phyloP scores from a whole-genome alignment of 2,329 filamentous ascomycete genomes.

The Orbilia oligospora region DNA sequence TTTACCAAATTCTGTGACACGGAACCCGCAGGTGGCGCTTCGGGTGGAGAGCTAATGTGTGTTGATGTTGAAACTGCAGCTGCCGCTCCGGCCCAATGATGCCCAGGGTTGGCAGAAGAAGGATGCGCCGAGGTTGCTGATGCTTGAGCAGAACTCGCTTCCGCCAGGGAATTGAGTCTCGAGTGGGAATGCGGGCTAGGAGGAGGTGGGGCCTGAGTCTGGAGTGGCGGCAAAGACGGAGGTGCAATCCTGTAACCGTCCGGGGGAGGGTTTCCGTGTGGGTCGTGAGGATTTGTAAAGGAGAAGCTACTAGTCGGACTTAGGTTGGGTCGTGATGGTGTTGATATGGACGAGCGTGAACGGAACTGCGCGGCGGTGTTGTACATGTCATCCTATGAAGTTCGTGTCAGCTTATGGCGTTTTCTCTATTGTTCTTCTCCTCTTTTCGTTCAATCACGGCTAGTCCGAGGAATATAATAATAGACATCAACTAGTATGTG shows the following conservation, averaged over 20 bases:
- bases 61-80: conserved; percentile 58
- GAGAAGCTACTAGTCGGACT: conserved; percentile 59
- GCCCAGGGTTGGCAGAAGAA: conserved; percentile 55
- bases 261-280: conserved; percentile 39
- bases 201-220: conserved; percentile 53
- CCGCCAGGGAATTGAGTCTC: conserved; percentile 61
- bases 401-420: conserved; percentile 49
- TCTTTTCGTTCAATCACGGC: conserved; percentile 15
- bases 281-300: conserved; percentile 57
- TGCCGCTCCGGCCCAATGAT: conserved; percentile 55
- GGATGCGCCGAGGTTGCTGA: conserved; percentile 58
- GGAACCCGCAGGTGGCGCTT: conserved; percentile 54
- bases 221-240: conserved; percentile 52
- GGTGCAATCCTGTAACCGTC: conserved; percentile 55
- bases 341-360: conserved; percentile 54
- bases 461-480: conserved; percentile 17
- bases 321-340: conserved; percentile 53
- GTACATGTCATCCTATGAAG: conserved; percentile 58
- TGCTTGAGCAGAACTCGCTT: conserved; percentile 59
- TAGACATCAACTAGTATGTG: neutral
- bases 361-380: conserved; percentile 55
- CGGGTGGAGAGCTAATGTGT: conserved; percentile 57
- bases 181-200: conserved; percentile 58
- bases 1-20: conserved; percentile 37
- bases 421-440: neutral